Evolutionary conservation across 2,329 filamentous ascomycete species (phyloP).

Genomic region (Cercospora nicotianae): DNA sequence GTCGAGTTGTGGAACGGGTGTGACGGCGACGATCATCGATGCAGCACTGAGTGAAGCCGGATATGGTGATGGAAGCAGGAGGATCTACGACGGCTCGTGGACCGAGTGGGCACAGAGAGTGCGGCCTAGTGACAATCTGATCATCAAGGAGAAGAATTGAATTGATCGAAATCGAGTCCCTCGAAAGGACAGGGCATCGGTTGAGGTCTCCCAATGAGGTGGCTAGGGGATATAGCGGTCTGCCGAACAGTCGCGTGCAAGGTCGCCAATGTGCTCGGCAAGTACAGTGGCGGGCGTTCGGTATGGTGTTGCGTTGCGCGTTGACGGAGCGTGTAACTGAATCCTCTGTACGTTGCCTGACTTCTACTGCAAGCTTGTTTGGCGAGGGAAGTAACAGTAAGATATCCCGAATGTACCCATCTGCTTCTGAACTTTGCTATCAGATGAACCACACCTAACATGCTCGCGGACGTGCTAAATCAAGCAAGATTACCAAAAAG

Average conservation of each 20-base stretch:
- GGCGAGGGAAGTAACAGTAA: not conserved
- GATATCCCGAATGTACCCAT: not conserved
- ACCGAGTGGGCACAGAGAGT: slow-evolving; percentile 56
- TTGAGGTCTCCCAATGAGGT: not conserved
- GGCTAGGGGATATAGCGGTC: not conserved
- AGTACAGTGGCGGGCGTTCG: not conserved
- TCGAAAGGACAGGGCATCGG: not conserved
- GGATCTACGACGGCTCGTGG: slow-evolving; percentile 95
- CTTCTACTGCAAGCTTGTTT: not conserved
- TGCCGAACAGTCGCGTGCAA: not conserved
- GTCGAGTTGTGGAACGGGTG: slow-evolving; percentile 86
- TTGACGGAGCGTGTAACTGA: not conserved
- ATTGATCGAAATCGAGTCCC: not conserved
- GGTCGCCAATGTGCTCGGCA: not conserved
- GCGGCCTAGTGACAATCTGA: slow-evolving; percentile 37
- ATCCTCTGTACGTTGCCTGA: not conserved
- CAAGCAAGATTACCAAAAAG: not conserved
- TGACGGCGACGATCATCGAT: slow-evolving; percentile 89
- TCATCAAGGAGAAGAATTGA: slow-evolving; percentile 31
- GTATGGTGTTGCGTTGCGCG: not conserved
- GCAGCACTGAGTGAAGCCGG: slow-evolving; percentile 78
- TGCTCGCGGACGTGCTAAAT: not conserved
- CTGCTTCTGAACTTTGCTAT: not conserved
- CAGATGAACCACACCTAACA: not conserved
- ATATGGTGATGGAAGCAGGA: slow-evolving; percentile 64